Base-by-base conservation (phyloP, 176 grass and related monocot genomes). In the Rhynchospora breviuscula region DNA sequence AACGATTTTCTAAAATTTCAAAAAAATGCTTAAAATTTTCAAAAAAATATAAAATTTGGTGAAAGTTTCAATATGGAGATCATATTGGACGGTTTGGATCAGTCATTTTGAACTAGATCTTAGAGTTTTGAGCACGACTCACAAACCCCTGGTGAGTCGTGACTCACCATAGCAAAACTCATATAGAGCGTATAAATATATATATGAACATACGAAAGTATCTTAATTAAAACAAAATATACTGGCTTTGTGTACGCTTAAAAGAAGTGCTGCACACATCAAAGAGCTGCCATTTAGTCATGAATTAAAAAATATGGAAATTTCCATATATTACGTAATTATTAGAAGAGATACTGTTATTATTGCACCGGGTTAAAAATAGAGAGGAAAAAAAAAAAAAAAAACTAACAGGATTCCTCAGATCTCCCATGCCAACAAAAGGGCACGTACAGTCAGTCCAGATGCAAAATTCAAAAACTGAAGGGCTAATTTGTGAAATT, bases 381-480 rank as follows among this genome's bases (percentile, higher is more conserved):
- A 47, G 73, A 56, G n/a, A n/a, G n/a, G n/a, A n/a, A n/a, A n/a
- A n/a, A n/a, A n/a, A n/a, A n/a, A 22, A 77, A 77, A 76, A 73
- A 66, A 48, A 77, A 76, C 73, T 77, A 77, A 56, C 17, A 77
- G 49, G 73, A 77, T 77, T 77, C 25, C 10, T 56, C 73, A 54
- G 72, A 54, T 54, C 10, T 76, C 72, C 48, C 72, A 33, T 56
- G 49, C 23, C 49, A 54, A 49, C 73, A 5, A 33, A 77, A 77
- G 23, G 23, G 56, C 49, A 77, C 17, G 69, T 62, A 68, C 68
- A 85, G 83, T 85, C 83, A 29, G 63, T 85, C 65, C 70, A 85
- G 78, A 70, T 85, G 83, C 83, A 85, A 78, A 54, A 77, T 76
- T 73, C n/a, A 82, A 81, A 82, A 63, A 63, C 43, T 81, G 10